Conservation (phyloP, 805 yeast genomes). For the Allodekkera sacchari region DNA sequence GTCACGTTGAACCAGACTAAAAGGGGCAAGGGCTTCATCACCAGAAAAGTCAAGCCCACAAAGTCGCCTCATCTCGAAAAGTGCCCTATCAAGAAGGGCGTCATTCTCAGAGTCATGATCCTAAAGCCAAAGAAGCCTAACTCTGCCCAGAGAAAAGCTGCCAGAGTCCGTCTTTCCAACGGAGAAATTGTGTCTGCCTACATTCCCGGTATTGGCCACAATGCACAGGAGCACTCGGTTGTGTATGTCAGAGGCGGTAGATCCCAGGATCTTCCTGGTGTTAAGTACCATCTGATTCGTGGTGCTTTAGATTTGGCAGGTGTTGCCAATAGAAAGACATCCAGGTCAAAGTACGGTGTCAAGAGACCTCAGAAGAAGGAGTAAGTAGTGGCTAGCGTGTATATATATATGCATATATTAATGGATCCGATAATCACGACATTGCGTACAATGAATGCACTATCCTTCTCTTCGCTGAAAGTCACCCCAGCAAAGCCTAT, state of each 20-base stretch:
- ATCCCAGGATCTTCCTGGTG: constrained; percentile 97
- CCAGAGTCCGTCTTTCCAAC: constrained; percentile 86
- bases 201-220: constrained; percentile 98
- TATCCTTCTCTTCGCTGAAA: no score
- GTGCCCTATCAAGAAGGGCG: constrained; percentile 90
- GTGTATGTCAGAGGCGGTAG: constrained; percentile 97
- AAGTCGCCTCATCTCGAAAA: constrained; percentile 75
- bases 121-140: constrained; percentile 97
- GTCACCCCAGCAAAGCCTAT: no score
- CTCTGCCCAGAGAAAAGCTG: constrained; percentile 95
- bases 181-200: constrained; percentile 87
- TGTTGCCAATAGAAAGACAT: constrained; percentile 84
- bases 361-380: constrained; percentile 60
- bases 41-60: constrained; percentile 30
- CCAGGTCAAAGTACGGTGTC: constrained; percentile 91
- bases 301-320: constrained; percentile 92
- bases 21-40: constrained; percentile 46
- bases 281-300: constrained; percentile 86
- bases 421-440: no score
- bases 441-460: no score
- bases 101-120: constrained; percentile 87
- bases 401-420: neutral
- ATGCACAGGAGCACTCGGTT: constrained; percentile 95
- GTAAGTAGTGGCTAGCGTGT: constrained; percentile 4
- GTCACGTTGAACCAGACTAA: constrained; percentile 76